Conservation (phyloP, 169 alveolate genomes). For the Eimeria tenella region DNA sequence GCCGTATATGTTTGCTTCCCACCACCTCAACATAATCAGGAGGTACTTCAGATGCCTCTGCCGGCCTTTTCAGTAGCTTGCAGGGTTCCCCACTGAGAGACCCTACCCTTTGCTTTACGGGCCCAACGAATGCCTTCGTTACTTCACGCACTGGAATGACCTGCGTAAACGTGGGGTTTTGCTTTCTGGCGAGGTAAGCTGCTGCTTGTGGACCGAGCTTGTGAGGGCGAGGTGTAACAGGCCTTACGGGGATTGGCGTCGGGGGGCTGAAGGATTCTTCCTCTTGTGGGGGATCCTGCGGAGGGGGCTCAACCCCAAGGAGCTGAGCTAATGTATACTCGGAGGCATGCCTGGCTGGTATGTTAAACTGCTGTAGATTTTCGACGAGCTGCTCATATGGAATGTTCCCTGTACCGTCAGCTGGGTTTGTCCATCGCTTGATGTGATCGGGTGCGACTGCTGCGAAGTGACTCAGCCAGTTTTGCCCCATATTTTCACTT, state of each 20-base stretch:
- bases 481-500: slow-evolving; percentile 10
- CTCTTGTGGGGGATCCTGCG: slow-evolving; percentile 21
- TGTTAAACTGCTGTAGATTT: slow-evolving; percentile 71
- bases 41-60: slow-evolving; percentile 72
- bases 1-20: slow-evolving; percentile 65
- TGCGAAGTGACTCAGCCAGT: slow-evolving; percentile 76
- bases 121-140: slow-evolving; percentile 66
- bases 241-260: neutral
- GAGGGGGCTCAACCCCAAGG: slow-evolving; percentile 51
- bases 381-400: slow-evolving; percentile 75
- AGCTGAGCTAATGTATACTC: slow-evolving; percentile 60
- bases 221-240: slow-evolving; percentile 61
- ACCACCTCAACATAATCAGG: slow-evolving; percentile 74
- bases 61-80: slow-evolving; percentile 60
- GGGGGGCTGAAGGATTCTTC: slow-evolving; percentile 38
- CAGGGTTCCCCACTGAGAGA: slow-evolving; percentile 41
- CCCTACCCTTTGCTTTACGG: slow-evolving; percentile 46
- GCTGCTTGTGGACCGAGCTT: slow-evolving; percentile 67
- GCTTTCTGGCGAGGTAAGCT: slow-evolving; percentile 61
- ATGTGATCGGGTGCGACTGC: slow-evolving; percentile 74
- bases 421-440: slow-evolving; percentile 77
- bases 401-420: slow-evolving; percentile 70
- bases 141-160: slow-evolving; percentile 71
- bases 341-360: slow-evolving; percentile 70
- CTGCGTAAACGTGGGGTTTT: slow-evolving; percentile 43